Base-by-base conservation (phyloP, 2,329 filamentous ascomycete genomes). In the Alternaria viburni region DNA sequence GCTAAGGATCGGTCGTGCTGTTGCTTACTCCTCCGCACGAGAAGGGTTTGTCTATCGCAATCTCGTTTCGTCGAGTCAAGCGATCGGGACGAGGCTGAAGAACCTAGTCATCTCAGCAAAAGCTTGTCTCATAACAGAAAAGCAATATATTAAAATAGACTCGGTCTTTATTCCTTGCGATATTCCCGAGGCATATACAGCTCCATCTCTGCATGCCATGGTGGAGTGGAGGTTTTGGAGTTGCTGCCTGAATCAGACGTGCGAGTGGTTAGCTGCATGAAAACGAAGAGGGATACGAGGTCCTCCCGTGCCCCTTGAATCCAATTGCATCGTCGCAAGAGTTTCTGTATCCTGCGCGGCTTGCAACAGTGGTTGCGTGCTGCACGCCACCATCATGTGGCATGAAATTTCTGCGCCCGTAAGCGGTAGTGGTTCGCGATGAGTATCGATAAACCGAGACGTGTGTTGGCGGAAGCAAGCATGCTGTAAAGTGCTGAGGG, bases 141-240 rank as follows among this genome's bases (percentile, higher is more conserved):
- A 54, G 55, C 36, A 62, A 54, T 54, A 45, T 44, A 17, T 61
- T 51, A 54, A 54, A 56, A 61, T 60, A 60, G 57, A 52, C 23
- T 58, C 59, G 57, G 59, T 5, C 36, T 36, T 60, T 61, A 36
- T 51, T 54, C 36, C 49, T 36, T 45, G 45, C 54, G 30, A 62
- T 51, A 52, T 52, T 43, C 46, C 65, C 62, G 62, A 60, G 17
- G 23, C 41, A 17, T 25, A 57, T 47, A 23, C 52, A 25, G 44
- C 21, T 25, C 21, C 8, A 32, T 46, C 47, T 36, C 26, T 44
- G 23, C 47, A 54, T 66, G 46, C 54, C 17, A 46, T 45, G 50
- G 54, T 59, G 66, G 58, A 64, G 61, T 64, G 63, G 64, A 56
- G 25, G 59, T 62, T 61, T 58, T 52, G 54, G 43, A 57, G 60